Evolutionary conservation across 169 alveolate species (phyloP).

Genomic region (Cryptosporidium xiaoi): DNA sequence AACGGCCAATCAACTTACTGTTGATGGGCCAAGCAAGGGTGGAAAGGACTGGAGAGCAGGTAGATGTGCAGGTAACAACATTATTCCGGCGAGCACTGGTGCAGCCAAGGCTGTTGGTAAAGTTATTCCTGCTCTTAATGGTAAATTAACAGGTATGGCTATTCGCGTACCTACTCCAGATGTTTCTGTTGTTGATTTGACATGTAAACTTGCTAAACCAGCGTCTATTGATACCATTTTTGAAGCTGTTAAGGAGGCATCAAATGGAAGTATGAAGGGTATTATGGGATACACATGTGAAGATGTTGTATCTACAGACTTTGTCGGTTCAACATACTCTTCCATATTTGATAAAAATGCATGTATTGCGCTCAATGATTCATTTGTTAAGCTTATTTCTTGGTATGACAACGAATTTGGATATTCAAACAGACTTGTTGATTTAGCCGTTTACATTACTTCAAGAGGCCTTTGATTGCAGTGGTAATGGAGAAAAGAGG

Average conservation of each 20-base stretch:
- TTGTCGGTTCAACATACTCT: conserved; percentile 93
- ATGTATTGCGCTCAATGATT: conserved; percentile 95
- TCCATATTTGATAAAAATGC: conserved; percentile 97
- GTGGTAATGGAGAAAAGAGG: too few relatives aligned
- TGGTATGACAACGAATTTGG: conserved; percentile 99
- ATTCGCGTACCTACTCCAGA: conserved; percentile 99
- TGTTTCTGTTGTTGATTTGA: conserved; percentile 99
- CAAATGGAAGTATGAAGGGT: conserved; percentile 94
- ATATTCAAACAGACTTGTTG: conserved; percentile 96
- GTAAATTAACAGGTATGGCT: conserved; percentile 99
- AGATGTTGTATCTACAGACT: conserved; percentile 97
- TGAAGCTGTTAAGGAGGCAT: conserved; percentile 94
- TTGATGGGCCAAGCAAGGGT: conserved; percentile 99
- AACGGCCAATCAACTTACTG: conserved; percentile 98
- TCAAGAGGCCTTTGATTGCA: conserved; percentile 54
- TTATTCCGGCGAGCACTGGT: conserved; percentile 99
- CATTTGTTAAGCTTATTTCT: conserved; percentile 96
- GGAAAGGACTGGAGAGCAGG: conserved; percentile 99
- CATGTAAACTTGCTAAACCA: conserved; percentile 95
- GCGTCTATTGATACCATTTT: conserved; percentile 95
- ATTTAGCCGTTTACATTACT: conserved; percentile 87
- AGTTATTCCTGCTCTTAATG: conserved; percentile 97
- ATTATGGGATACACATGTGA: conserved; percentile 96
- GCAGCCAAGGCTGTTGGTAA: conserved; percentile 99
- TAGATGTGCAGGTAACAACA: conserved; percentile 97